A percentile compares a stretch with the other conserved stretches of the same genome.
Conservation (phyloP, 2,329 filamentous ascomycete species). For the Aureobasidium sp. region DNA sequence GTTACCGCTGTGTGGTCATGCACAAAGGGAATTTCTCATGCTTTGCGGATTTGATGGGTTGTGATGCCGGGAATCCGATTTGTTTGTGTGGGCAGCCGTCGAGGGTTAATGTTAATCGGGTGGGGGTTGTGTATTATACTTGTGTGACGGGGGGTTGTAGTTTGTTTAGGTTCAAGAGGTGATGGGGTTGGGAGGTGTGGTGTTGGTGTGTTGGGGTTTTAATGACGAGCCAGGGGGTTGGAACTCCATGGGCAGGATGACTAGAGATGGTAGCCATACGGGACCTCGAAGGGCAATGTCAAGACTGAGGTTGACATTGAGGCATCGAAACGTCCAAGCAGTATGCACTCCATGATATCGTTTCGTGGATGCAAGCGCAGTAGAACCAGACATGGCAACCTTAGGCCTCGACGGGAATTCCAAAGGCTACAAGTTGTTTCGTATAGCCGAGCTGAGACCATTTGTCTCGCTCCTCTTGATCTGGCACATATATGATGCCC, state of each 20-base stretch:
- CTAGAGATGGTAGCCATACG: background rate
- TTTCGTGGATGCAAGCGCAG: background rate
- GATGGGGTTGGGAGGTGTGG: background rate
- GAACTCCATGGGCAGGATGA: too few relatives aligned
- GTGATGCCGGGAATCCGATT: background rate
- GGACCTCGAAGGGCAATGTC: background rate
- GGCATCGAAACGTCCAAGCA: background rate
- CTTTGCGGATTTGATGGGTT: background rate
- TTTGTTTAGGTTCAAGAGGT: background rate
- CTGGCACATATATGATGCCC: conserved; percentile 24
- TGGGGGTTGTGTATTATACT: background rate
- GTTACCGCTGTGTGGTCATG: background rate
- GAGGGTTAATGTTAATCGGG: background rate
- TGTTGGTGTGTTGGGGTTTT: background rate
- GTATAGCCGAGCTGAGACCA: conserved; percentile 14
- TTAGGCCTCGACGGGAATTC: conserved; percentile 9
- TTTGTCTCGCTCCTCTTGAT: conserved; percentile 4
- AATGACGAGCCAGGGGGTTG: background rate
- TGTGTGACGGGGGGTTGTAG: background rate
- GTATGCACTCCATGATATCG: background rate
- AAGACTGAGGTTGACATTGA: background rate
- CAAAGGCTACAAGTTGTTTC: conserved; percentile 9
- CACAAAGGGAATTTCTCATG: background rate
- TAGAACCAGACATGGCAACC: background rate
- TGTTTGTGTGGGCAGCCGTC: background rate